Base-by-base conservation (phyloP, 1,139 yeast species). In the Saccharomyces hybrid region DNA sequence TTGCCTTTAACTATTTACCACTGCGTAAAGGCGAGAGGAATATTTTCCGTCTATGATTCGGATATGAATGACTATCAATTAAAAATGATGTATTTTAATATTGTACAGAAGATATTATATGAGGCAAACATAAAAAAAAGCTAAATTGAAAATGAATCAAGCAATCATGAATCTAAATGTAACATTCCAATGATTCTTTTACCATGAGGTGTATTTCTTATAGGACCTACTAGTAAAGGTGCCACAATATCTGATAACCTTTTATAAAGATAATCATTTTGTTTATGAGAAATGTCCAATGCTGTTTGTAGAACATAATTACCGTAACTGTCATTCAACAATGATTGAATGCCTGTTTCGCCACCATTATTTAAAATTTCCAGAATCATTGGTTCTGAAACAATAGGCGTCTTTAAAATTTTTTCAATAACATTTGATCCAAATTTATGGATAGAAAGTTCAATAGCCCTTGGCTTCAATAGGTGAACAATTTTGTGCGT, bases 381-480 rank as follows among this genome's bases (percentile, higher is more conserved):
- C 27, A 64, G 59, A 42, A 75, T 71, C 52, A 74, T 63, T 2
- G 62, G 69, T 16, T 70, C 76, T 0, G 80, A 73, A 38, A 80
- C 74, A 5, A 75, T 74, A 7, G 83, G 77, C 28, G 84, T 81
- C 65, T 90, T 78, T 59, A 90, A 74, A 51, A 91, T 83, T 71
- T 90, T 91, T 70, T 93, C 99, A 71, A 93, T 86, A 49, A 93
- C 99, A 67, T 93, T 93, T 19, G 97, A 89, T 11, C 97, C 95
- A 75, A 93, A 93, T 73, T 93, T 93, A 71, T 93, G 98, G 63
- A 88, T 80, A 5, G 96, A 86, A 60, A 93, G 63, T 46, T 67
- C 67, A n/a, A 70, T 62, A 16, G 73, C 60, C 28, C 68, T 66
- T 1, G 63, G 59, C 51, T 69, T 72, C 34, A 74, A 62, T 11